These are phyloP conservation scores for Daldinia loculata DNA, from an alignment of 495 filamentous ascomycete species.

Conservation along the genomic window DNA sequence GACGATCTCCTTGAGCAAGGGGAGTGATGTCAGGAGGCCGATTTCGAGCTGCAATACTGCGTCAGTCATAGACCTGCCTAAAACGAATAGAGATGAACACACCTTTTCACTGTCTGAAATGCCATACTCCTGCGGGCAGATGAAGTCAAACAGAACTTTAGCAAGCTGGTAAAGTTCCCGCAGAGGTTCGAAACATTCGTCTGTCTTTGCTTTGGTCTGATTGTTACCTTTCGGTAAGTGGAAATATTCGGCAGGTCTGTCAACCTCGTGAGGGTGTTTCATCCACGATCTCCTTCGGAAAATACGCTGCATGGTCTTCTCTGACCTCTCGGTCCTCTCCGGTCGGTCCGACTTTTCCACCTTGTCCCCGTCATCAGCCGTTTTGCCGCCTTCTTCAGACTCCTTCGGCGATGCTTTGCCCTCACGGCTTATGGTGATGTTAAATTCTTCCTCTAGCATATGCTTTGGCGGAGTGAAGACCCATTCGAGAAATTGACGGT, in stretches of 20 bases:
- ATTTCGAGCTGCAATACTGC: slow-evolving; percentile 73
- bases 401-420: slow-evolving; percentile 47
- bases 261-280: slow-evolving; percentile 52
- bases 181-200: slow-evolving; percentile 84
- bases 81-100: slow-evolving; percentile 8
- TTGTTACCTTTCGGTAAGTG: slow-evolving; percentile 81
- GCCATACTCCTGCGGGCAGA: slow-evolving; percentile 97
- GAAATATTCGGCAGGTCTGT: slow-evolving; percentile 77
- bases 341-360: slow-evolving; percentile 42
- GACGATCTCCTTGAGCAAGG: slow-evolving; percentile 93
- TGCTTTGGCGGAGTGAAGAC: slow-evolving; percentile 85
- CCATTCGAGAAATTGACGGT: slow-evolving; percentile 96
- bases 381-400: slow-evolving; percentile 45
- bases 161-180: slow-evolving; percentile 91
- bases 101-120: slow-evolving; percentile 90
- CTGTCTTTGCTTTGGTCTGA: slow-evolving; percentile 81
- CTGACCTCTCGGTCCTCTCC: slow-evolving; percentile 40
- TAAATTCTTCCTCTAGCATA: slow-evolving; percentile 71
- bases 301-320: slow-evolving; percentile 59
- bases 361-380: slow-evolving; percentile 42
- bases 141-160: slow-evolving; percentile 97
- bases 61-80: slow-evolving; percentile 12
- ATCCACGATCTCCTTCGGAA: slow-evolving; percentile 63
- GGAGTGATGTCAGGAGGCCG: slow-evolving; percentile 90
- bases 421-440: slow-evolving; percentile 51